Evolutionary conservation across 78 protist genomes (phyloP), one percentile per base, ranked within the genome.

Genomic region (Chrysochromulina parva): DNA sequence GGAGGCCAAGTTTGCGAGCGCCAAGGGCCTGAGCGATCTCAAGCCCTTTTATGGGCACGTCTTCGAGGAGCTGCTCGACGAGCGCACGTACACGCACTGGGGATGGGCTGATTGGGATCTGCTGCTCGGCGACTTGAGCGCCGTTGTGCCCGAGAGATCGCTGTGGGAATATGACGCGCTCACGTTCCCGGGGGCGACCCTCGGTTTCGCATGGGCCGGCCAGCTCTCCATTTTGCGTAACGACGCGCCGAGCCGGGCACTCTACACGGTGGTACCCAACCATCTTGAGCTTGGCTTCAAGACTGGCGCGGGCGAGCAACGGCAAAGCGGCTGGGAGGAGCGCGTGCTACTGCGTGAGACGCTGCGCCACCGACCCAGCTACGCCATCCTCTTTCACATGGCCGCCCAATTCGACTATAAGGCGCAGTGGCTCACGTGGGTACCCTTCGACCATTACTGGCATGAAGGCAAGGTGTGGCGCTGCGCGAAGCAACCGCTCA

Each of bases 341-440:
- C 82, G 82, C 82, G 57, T 48, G 3, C 48, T 38, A 3, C 55
- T 74, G 50, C 82, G 82, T 9, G 57, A 74, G 50, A 13, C 24
- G 53, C 82, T 74, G 19, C 82, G 82, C n/a, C 11, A 13, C 7
- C 4, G 14, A 26, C 54, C 54, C 13, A 3, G 48, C 50, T 9
- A 48, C 57, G 3, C 57, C 53, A 74, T 74, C 55, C 19, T 10
- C 82, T 74, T 74, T 24, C 53, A 74, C 82, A 74, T 74, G 82
- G 82, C 26, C 11, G 82, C 82, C 11, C 82, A 74, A 55, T 17
- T 74, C 4, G 82, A 74, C 2, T 16, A 74, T 55, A 74, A 74
- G 55, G 82, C 82, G 82, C 82, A 74, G 82, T 74, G 82, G 82
- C 82, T 74, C 57, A 74, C 82, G 0, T 74, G 82, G 82, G 82